Conservation (phyloP, 2,329 filamentous ascomycete species). For the Arthrobotrys pseudoclavata region DNA sequence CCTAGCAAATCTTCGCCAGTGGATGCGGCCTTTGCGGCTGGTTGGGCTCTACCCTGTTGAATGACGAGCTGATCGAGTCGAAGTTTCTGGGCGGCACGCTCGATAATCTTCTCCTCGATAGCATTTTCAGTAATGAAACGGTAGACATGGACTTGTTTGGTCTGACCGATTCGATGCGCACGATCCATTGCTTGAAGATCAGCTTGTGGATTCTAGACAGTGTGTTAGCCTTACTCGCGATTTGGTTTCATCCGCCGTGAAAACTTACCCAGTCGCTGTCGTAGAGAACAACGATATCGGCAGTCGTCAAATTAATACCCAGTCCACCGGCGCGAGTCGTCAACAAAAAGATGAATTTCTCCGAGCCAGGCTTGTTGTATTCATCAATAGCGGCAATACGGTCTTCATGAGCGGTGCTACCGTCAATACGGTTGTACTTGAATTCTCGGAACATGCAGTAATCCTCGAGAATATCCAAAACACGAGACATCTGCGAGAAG, state of each 20-base stretch:
- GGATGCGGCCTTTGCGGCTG: constrained; percentile 83
- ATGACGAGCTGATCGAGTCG: constrained; percentile 97
- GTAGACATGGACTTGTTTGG: constrained; percentile 96
- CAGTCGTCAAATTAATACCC: constrained; percentile 94
- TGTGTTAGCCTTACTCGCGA: neutral
- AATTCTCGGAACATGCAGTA: constrained; percentile 97
- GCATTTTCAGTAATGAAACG: constrained; percentile 97
- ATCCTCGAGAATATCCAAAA: constrained; percentile 96
- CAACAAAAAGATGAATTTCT: constrained; percentile 95
- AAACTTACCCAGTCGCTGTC: constrained; percentile 85
- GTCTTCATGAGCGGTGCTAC: constrained; percentile 95
- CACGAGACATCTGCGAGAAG: constrained; percentile 98
- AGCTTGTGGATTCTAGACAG: constrained; percentile 76
- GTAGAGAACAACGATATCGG: constrained; percentile 95
- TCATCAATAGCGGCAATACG: constrained; percentile 98
- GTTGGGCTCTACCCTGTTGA: constrained; percentile 94
- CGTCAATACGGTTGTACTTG: constrained; percentile 97
- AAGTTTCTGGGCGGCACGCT: constrained; percentile 95
- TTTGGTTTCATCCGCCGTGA: constrained; percentile 70
- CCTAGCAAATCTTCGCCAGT: constrained; percentile 93
- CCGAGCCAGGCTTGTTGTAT: constrained; percentile 94
- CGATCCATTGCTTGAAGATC: constrained; percentile 99
- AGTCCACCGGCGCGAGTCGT: constrained; percentile 96
- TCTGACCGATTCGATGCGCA: constrained; percentile 97
- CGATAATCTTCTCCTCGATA: constrained; percentile 97